Base-by-base conservation (phyloP, 192 early-diverging fungal genomes). In the Dissophora ornata region DNA sequence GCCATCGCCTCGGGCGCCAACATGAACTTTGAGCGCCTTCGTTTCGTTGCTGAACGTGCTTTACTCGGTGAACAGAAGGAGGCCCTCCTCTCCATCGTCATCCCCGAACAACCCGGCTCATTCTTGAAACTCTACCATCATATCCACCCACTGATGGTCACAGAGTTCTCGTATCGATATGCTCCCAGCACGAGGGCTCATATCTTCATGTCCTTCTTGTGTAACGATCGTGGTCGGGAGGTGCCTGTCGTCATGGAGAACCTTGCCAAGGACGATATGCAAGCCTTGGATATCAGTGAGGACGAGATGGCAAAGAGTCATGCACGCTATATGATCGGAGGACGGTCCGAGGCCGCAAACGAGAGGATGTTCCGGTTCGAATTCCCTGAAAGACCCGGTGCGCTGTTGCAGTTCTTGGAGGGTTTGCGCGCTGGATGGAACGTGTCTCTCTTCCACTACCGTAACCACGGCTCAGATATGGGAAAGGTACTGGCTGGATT, bases 21-120 rank as follows among this genome's bases (percentile, higher is more conserved):
- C 84, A 97, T 98, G 90, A 97, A 99, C 79, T 99, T 98, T 89
- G 96, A 97, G 74, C 90, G 96, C 1, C 84, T 99, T n/a, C 89
- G 96, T 41, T 98, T 98, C 67, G 96, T 99, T 1, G 95, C 96
- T 16, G 96, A 99, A 75, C 91, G 98, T 51, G 95, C 98, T 4
- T 89, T 92, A 5, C 78, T 98, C n/a, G 97, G 98, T 50, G 98
- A 99, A 79, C 83, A 93, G 33, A 84, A 78, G 46, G 98, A 99
- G 79, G 98, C 90, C 2, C 86, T 99, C n/a, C 83, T 95, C 29
- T 91, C 88, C 3, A 93, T 95, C 8, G 88, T 91, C n/a, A 96
- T 98, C 28, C 96, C 97, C n/a, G 97, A 98, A 67, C 55, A 77
- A 29, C 94, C 97, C 3, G 95, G 95, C 10, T 90, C 85, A 67